These are phyloP conservation scores for Scenedesmus sp. DNA, from an alignment of 163 green algal genomes.

Conservation along the genomic window DNA sequence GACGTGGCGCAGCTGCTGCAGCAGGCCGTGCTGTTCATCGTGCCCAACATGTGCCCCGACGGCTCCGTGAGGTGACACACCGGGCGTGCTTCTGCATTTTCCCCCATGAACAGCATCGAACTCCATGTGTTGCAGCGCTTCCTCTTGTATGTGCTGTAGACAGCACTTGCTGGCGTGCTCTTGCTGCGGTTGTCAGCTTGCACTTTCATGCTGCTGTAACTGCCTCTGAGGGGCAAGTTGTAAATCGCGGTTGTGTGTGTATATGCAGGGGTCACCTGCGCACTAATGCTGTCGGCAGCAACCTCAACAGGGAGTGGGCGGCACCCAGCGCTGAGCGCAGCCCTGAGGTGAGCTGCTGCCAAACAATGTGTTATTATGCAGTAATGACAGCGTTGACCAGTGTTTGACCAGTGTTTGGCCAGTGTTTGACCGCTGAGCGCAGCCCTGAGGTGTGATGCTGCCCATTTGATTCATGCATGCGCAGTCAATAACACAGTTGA, in stretches of 20 bases:
- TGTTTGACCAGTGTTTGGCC: not conserved
- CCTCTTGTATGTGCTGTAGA: not conserved
- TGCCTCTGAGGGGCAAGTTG: not conserved
- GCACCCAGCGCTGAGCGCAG: conserved; percentile 60
- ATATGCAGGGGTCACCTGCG: conserved; percentile 79
- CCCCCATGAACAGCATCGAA: too few species aligned
- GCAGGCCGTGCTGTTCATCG: conserved; percentile 73
- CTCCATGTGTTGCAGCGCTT: too few species aligned
- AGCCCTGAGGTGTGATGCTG: too few species aligned
- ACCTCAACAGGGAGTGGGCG: conserved; percentile 88
- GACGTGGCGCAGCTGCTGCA: conserved; percentile 61
- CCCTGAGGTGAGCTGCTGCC: conserved; percentile 70
- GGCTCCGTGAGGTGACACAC: conserved; percentile 17
- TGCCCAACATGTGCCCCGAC: conserved; percentile 84
- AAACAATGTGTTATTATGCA: too few species aligned
- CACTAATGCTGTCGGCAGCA: conserved; percentile 84
- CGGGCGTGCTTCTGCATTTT: too few species aligned
- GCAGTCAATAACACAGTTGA: too few species aligned
- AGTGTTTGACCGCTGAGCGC: too few species aligned
- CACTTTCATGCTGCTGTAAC: not conserved
- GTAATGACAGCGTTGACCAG: too few species aligned
- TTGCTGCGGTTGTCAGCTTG: not conserved
- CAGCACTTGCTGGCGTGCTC: too few species aligned
- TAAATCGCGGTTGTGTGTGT: not conserved
- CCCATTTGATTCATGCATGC: too few species aligned